Conservation (phyloP, 768 basidiomycete genomes). For the Pluteus cervinus region DNA sequence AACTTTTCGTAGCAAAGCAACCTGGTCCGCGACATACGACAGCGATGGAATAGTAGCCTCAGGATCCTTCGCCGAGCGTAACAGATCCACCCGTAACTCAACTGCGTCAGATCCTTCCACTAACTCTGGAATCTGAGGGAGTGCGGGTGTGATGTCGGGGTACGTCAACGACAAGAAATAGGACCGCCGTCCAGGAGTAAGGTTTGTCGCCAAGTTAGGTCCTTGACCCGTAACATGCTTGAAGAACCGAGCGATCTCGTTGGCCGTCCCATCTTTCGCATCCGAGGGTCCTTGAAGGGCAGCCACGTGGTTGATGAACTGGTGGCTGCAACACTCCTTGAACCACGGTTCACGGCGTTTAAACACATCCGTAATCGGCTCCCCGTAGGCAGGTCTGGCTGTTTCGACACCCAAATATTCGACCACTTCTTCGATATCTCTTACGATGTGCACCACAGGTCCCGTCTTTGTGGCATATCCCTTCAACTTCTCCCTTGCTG, state of each 20-base stretch:
- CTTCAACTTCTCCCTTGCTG: slow-evolving; percentile 67
- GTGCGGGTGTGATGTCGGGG: slow-evolving; percentile 73
- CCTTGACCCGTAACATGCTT: slow-evolving; percentile 71
- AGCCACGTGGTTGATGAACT: slow-evolving; percentile 74
- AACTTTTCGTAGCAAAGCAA: slow-evolving; percentile 69
- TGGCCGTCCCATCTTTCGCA: slow-evolving; percentile 31
- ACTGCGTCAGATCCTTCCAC: slow-evolving; percentile 84
- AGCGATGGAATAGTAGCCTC: slow-evolving; percentile 56
- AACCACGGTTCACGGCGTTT: slow-evolving; percentile 83
- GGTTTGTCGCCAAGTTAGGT: slow-evolving; percentile 57
- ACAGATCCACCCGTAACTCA: slow-evolving; percentile 90
- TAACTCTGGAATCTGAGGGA: slow-evolving; percentile 65
- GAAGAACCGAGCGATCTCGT: slow-evolving; percentile 83
- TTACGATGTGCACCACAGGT: slow-evolving; percentile 78
- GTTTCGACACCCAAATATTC: slow-evolving; percentile 73
- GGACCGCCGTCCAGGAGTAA: slow-evolving; percentile 54
- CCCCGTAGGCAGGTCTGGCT: slow-evolving; percentile 83
- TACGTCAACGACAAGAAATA: slow-evolving; percentile 93
- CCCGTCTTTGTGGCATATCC: slow-evolving; percentile 54
- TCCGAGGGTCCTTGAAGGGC: slow-evolving; percentile 15
- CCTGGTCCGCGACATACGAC: slow-evolving; percentile 73
- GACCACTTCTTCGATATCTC: slow-evolving; percentile 78
- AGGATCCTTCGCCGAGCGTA: slow-evolving; percentile 46
- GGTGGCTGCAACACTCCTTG: slow-evolving; percentile 70
- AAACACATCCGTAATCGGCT: slow-evolving; percentile 81